Evolutionary conservation across 1,139 yeast genomes (phyloP).

Genomic region (Lodderomyces beijingensis): DNA sequence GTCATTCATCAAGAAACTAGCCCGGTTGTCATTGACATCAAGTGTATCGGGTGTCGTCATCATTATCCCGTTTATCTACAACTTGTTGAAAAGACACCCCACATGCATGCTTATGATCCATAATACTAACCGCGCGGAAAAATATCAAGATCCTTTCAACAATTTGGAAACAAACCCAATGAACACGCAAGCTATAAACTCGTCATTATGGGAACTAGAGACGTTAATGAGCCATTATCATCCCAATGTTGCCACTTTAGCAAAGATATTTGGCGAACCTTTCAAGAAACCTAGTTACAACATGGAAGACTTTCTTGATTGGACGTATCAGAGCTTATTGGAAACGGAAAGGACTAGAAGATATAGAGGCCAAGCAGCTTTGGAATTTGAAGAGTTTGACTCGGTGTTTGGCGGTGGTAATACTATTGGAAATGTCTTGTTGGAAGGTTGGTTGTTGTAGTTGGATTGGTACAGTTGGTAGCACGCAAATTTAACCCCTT

Average conservation of each 20-base stretch:
- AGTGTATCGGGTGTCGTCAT: conserved; percentile 90
- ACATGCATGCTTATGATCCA: conserved; percentile 90
- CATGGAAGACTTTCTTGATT: conserved; percentile 86
- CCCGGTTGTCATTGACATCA: conserved; percentile 71
- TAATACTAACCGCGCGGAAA: conserved; percentile 23
- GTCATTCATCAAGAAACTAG: conserved; percentile 78
- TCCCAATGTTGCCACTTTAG: conserved; percentile 91
- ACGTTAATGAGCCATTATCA: conserved; percentile 84
- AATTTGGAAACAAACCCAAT: conserved; percentile 66
- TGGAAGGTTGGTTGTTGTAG: conserved; percentile 34
- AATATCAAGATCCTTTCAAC: conserved; percentile 65
- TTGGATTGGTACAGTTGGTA: too few species aligned
- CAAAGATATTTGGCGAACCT: conserved; percentile 84
- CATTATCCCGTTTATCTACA: conserved; percentile 86
- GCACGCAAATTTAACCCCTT: conserved; percentile 26
- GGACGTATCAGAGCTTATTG: conserved; percentile 74
- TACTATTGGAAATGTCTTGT: conserved; percentile 9
- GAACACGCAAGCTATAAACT: conserved; percentile 70
- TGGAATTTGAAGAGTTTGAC: conserved; percentile 68
- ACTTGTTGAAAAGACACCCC: conserved; percentile 85
- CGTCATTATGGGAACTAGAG: conserved; percentile 91
- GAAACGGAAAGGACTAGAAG: conserved; percentile 71
- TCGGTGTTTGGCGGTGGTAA: conserved; percentile 27
- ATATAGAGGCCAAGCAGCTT: conserved; percentile 66
- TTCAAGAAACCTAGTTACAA: conserved; percentile 83